Evolutionary conservation across 345 rosid species (phyloP), one percentile per base, ranked within the genome.

Genomic region (Populus davidiana): DNA sequence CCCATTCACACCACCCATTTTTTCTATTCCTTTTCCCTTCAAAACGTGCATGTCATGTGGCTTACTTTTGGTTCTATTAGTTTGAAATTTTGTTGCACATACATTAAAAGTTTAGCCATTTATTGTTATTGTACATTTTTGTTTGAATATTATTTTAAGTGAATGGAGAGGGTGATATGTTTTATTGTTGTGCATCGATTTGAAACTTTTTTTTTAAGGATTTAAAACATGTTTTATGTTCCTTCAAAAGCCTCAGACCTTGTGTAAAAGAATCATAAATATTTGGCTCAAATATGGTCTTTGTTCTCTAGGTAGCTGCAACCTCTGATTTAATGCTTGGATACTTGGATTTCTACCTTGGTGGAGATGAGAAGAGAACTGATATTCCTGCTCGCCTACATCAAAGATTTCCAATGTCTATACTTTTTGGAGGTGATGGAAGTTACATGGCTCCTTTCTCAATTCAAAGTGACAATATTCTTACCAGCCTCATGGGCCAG

Each of bases 361-460:
- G 99, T 20, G 99, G 99, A 54, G 99, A 96, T 85, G 99, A 96
- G 86, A 93, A 96, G 81, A 87, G 98, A 85, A 79, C 88, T 20
- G 97, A 96, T 80, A 95, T 91, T 84, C 98, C 98, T 79, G 93
- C 97, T 78, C 89, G 86, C 35, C 89, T 93, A 43, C 83, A 72
- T 78, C 96, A 92, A 83, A 90, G 95, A 79, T 89, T 87, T 79
- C 97, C 99, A 31, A 86, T 91, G 87, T 84, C 97, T 73, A 75
- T 93, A 73, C 80, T 91, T 69, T 96, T 93, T 87, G 99, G 98
- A 79, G 99, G 99, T 79, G 94, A 96, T 82, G 98, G 99, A 85
- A 96, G 97, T 87, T 96, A 90, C 80, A 92, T 92, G 94, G 92
- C 97, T 77, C 98, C 98, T 49, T 92, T 96, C 85, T 92, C 93